A percentile compares a stretch with the other conserved stretches of the same genome.
These are phyloP conservation scores for Umbelopsis sp. DNA, from an alignment of 192 early-diverging fungal genomes.

Conservation along the genomic window DNA sequence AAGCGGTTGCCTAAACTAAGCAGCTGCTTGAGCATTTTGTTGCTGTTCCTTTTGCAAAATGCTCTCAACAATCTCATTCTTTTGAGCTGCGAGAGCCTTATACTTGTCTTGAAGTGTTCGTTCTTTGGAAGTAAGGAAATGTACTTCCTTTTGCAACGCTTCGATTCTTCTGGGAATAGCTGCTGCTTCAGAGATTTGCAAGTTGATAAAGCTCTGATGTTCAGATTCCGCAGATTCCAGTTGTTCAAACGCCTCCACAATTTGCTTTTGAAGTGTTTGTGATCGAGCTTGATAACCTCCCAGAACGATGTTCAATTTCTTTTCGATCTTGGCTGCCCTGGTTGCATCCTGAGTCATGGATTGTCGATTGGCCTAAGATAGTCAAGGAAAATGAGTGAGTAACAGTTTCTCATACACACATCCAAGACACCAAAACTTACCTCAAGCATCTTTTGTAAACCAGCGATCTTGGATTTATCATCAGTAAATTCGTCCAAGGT, in stretches of 20 bases:
- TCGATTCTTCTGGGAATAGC: slow-evolving; percentile 63
- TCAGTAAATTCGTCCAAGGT: slow-evolving; percentile 32
- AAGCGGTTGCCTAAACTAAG: background rate
- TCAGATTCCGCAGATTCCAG: slow-evolving; percentile 62
- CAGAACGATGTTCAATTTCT: slow-evolving; percentile 73
- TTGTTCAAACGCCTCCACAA: slow-evolving; percentile 58
- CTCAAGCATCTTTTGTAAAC: slow-evolving; percentile 40
- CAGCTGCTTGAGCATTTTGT: background rate
- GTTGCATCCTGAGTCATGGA: slow-evolving; percentile 75
- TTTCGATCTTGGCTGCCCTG: slow-evolving; percentile 84
- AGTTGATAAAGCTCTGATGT: slow-evolving; percentile 57
- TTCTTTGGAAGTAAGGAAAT: slow-evolving; percentile 50
- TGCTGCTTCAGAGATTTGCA: slow-evolving; percentile 61
- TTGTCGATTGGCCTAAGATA: slow-evolving; percentile 59
- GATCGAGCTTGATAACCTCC: slow-evolving; percentile 85
- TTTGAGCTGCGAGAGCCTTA: slow-evolving; percentile 56
- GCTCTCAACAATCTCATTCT: slow-evolving; percentile 41
- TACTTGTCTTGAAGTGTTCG: slow-evolving; percentile 71
- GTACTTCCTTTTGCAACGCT: slow-evolving; percentile 56
- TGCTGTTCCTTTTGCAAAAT: slow-evolving; percentile 18
- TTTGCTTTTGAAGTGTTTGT: slow-evolving; percentile 62
- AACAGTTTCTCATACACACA: slow-evolving; percentile 19
- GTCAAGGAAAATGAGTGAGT: background rate
- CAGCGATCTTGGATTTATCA: slow-evolving; percentile 36
- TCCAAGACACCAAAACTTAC: slow-evolving; percentile 12